phyloP scores from a whole-genome alignment of 1,284 basidiomycete species.

The Trametes hirsuta region DNA sequence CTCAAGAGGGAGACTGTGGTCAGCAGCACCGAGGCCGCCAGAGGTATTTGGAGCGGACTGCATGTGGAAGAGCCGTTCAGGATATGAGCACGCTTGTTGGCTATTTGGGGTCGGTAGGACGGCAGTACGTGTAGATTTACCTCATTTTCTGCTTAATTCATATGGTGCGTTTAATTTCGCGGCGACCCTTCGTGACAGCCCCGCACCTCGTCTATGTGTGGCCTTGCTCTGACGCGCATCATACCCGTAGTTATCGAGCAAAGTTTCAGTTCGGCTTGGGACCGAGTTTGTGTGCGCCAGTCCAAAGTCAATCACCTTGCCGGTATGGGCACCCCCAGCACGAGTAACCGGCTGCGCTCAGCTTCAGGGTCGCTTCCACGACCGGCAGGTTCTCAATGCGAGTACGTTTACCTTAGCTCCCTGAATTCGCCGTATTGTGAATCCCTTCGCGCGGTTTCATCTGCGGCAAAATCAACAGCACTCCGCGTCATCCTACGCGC shows the following conservation, averaged over 20 bases:
- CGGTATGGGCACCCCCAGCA: too few species aligned
- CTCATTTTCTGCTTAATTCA: conserved; percentile 17
- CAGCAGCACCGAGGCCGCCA: conserved; percentile 76
- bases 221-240: conserved; percentile 13
- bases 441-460: too few species aligned
- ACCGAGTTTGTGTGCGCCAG: background rate
- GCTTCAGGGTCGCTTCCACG: too few species aligned
- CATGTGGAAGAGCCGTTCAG: conserved; percentile 62
- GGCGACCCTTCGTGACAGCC: background rate
- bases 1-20: conserved; percentile 74
- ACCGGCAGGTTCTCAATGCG: too few species aligned
- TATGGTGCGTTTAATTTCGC: conserved; percentile 18
- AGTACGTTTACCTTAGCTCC: too few species aligned
- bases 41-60: conserved; percentile 86
- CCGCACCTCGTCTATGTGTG: background rate
- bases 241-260: conserved; percentile 10
- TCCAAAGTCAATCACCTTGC: background rate
- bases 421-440: too few species aligned
- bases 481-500: background rate
- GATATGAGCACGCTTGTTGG: conserved; percentile 36
- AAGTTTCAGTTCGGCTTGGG: background rate
- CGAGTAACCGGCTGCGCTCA: too few species aligned
- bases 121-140: conserved; percentile 25
- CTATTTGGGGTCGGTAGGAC: background rate
- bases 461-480: too few species aligned